Evolutionary conservation across 208 protist genomes (phyloP).

Genomic region (Wallacemonas sp.): DNA sequence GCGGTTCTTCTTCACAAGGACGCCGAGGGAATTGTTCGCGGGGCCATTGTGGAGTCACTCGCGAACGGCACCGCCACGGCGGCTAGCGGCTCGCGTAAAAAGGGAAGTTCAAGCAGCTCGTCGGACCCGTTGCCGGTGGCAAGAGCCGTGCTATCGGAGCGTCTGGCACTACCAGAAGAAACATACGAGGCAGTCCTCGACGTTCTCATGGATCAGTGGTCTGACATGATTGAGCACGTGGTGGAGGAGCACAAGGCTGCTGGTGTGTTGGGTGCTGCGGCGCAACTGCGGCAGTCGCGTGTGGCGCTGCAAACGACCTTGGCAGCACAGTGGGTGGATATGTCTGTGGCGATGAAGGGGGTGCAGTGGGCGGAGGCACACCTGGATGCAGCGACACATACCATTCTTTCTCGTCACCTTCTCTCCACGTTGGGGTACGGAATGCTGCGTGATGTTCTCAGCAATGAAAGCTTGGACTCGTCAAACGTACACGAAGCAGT

Average conservation of each 20-base stretch:
- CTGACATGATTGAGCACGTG: slow-evolving; percentile 30
- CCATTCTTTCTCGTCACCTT: slow-evolving; percentile 37
- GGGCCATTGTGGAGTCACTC: slow-evolving; percentile 26
- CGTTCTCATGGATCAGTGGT: slow-evolving; percentile 40
- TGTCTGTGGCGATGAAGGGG: slow-evolving; percentile 48
- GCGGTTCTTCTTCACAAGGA: slow-evolving; percentile 35
- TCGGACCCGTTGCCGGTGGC: slow-evolving; percentile 21
- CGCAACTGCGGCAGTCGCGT: slow-evolving; percentile 42
- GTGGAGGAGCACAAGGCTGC: slow-evolving; percentile 32
- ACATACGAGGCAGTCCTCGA: slow-evolving; percentile 35
- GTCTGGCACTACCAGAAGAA: slow-evolving; percentile 17
- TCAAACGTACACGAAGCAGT: slow-evolving; percentile 42
- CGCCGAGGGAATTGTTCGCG: slow-evolving; percentile 27
- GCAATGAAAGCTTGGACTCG: slow-evolving; percentile 65
- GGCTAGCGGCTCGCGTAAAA: background rate
- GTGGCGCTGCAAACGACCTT: slow-evolving; percentile 39
- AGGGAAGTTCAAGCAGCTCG: slow-evolving; percentile 1
- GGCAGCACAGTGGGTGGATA: slow-evolving; percentile 39
- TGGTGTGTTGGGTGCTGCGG: slow-evolving; percentile 29
- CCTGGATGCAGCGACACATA: slow-evolving; percentile 39
- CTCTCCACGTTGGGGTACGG: slow-evolving; percentile 38
- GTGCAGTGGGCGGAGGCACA: slow-evolving; percentile 49
- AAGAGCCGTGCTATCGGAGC: slow-evolving; percentile 15
- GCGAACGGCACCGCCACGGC: background rate
- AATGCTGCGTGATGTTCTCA: slow-evolving; percentile 41